Conservation (phyloP, 345 rosid species). For the Acer negundo region DNA sequence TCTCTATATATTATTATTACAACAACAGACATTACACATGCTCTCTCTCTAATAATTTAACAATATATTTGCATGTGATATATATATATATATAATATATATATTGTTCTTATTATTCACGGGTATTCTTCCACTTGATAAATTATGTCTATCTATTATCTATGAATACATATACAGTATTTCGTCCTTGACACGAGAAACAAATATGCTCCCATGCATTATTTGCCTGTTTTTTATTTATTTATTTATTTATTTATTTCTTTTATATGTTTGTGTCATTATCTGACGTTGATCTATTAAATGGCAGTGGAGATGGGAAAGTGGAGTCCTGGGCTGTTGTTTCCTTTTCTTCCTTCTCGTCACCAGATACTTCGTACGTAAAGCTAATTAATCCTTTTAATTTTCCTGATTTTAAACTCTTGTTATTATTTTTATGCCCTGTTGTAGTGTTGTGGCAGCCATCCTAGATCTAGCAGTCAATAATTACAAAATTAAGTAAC, state of each 20-base stretch:
- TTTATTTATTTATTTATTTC: no score
- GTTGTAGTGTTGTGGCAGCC: background rate
- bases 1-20: background rate
- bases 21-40: background rate
- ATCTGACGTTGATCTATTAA: conserved; percentile 1
- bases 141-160: no score
- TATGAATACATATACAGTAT: background rate
- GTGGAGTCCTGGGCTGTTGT: conserved; percentile 69
- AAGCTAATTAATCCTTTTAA: background rate
- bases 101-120: conserved; percentile 39
- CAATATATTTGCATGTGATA: background rate
- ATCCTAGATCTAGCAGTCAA: background rate
- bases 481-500: background rate
- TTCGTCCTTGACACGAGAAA: background rate
- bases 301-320: conserved; percentile 97
- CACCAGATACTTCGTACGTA: conserved; percentile 72
- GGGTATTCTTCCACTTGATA: conserved; percentile 16
- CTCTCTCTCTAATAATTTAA: background rate
- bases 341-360: conserved; percentile 77
- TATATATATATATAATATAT: no score
- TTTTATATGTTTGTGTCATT: no score
- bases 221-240: no score
- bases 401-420: background rate
- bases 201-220: background rate
- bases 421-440: background rate